Conservation (phyloP, 768 basidiomycete genomes). For the Rhodotorula babjevae region DNA sequence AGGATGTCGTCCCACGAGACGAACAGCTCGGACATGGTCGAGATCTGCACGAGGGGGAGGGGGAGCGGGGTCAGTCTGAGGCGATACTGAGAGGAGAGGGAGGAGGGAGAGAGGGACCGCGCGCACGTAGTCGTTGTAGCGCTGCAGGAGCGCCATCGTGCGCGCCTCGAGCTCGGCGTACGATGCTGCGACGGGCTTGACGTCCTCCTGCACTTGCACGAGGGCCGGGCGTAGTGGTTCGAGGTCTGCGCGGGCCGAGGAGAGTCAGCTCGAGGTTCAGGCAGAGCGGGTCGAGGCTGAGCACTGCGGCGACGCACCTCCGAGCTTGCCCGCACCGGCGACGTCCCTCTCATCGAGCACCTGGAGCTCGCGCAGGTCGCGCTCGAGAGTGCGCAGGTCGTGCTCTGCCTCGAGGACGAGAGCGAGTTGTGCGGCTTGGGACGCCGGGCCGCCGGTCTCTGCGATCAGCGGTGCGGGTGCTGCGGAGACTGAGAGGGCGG, state of each 20-base stretch:
- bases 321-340: slow-evolving; percentile 30
- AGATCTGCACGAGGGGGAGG: slow-evolving; percentile 18
- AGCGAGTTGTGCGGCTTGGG: slow-evolving; percentile 28
- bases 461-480: neutral
- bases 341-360: slow-evolving; percentile 25
- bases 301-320: slow-evolving; percentile 21
- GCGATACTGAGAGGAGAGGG: too few relatives aligned
- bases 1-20: slow-evolving; percentile 38
- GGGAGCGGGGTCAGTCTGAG: neutral
- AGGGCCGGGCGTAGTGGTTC: slow-evolving; percentile 21
- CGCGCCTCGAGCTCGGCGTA: slow-evolving; percentile 30
- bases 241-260: slow-evolving; percentile 3
- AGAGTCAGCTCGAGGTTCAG: too few relatives aligned
- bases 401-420: slow-evolving; percentile 40
- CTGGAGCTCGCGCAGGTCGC: slow-evolving; percentile 37
- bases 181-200: slow-evolving; percentile 27
- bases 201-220: slow-evolving; percentile 6
- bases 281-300: too few relatives aligned
- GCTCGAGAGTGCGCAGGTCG: slow-evolving; percentile 35
- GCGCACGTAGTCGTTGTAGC: slow-evolving; percentile 37
- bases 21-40: slow-evolving; percentile 39
- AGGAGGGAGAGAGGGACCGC: neutral
- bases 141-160: slow-evolving; percentile 7
- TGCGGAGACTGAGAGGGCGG: slow-evolving; percentile 14
- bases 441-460: neutral